Percentiles rank a stretch among this genome's conserved stretches.
phyloP scores from a whole-genome alignment of 2,329 filamentous ascomycete genomes.

The Fusarium clavum region DNA sequence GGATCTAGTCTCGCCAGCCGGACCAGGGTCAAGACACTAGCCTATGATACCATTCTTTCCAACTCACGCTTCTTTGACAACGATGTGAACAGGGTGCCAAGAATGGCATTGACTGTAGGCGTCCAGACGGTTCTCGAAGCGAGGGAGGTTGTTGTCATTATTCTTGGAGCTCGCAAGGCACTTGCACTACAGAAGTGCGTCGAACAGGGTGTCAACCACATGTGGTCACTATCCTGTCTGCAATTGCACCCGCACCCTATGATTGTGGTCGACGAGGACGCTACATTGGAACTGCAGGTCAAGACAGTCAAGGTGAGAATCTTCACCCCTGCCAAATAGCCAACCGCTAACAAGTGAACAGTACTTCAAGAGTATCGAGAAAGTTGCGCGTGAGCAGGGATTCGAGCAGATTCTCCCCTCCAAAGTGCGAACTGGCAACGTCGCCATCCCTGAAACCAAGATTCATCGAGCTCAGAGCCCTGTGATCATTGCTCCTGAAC shows the following conservation, averaged over 20 bases:
- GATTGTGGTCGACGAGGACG: slow-evolving; percentile 86
- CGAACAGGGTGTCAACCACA: slow-evolving; percentile 86
- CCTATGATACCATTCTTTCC: slow-evolving; percentile 86
- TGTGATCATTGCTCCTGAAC: slow-evolving; percentile 65
- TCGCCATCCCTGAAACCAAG: slow-evolving; percentile 53
- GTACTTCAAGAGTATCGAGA: slow-evolving; percentile 79
- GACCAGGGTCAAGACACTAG: slow-evolving; percentile 86
- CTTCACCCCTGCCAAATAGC: not conserved
- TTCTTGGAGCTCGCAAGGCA: slow-evolving; percentile 84
- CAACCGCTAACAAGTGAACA: slow-evolving; percentile 43
- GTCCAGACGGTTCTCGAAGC: slow-evolving; percentile 86
- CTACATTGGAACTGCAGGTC: slow-evolving; percentile 77
- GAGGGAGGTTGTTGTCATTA: slow-evolving; percentile 84
- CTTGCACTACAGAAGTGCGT: slow-evolving; percentile 83
- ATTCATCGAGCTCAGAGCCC: slow-evolving; percentile 58
- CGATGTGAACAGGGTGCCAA: slow-evolving; percentile 78
- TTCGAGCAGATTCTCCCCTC: slow-evolving; percentile 70
- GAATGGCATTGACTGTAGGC: slow-evolving; percentile 86
- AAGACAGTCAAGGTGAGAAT: slow-evolving; percentile 73
- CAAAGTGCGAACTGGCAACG: slow-evolving; percentile 65
- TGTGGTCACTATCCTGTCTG: slow-evolving; percentile 87
- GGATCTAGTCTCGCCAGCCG: slow-evolving; percentile 81
- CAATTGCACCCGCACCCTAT: slow-evolving; percentile 85
- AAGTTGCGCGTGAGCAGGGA: slow-evolving; percentile 67
- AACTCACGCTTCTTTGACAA: slow-evolving; percentile 88